phyloP scores from a whole-genome alignment of 352 stramenopile species.

The Phytopythium vexans region DNA sequence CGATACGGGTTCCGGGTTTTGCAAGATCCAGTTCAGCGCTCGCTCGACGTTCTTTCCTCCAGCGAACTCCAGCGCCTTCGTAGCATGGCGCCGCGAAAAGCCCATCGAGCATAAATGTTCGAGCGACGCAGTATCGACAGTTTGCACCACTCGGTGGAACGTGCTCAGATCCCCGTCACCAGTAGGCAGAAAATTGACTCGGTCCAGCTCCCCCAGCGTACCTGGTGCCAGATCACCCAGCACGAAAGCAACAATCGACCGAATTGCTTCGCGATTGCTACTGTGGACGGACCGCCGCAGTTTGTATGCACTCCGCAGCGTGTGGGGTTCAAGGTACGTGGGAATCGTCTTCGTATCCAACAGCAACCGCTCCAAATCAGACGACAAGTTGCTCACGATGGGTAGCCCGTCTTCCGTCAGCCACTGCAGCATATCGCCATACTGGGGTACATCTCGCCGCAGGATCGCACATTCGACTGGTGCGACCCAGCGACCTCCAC shows the following conservation, averaged over 20 bases:
- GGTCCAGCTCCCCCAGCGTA: conserved; percentile 25
- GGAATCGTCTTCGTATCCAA: conserved; percentile 39
- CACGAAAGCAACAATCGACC: conserved; percentile 46
- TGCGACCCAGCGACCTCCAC: conserved; percentile 39
- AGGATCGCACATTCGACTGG: conserved; percentile 41
- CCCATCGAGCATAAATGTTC: conserved; percentile 63
- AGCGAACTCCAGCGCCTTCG: conserved; percentile 29
- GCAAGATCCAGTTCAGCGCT: conserved; percentile 65
- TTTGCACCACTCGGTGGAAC: conserved; percentile 22
- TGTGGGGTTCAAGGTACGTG: conserved; percentile 32
- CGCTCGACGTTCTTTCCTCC: conserved; percentile 39
- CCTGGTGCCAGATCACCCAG: conserved; percentile 31
- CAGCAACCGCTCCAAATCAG: conserved; percentile 48
- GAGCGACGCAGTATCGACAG: conserved; percentile 27
- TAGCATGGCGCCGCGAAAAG: conserved; percentile 49
- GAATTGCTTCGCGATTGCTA: conserved; percentile 28
- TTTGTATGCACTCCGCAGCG: conserved; percentile 39
- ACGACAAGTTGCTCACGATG: conserved; percentile 43
- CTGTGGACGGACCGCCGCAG: conserved; percentile 34
- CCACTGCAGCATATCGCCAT: conserved; percentile 30
- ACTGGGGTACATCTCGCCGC: conserved; percentile 25
- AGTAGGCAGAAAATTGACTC: conserved; percentile 57
- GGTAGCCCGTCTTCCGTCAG: conserved; percentile 48
- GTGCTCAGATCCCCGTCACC: conserved; percentile 39
- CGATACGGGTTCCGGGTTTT: conserved; percentile 40